Evolutionary conservation across 345 rosid species (phyloP), one percentile per base, ranked within the genome.

Genomic region (Boechera retrofracta): DNA sequence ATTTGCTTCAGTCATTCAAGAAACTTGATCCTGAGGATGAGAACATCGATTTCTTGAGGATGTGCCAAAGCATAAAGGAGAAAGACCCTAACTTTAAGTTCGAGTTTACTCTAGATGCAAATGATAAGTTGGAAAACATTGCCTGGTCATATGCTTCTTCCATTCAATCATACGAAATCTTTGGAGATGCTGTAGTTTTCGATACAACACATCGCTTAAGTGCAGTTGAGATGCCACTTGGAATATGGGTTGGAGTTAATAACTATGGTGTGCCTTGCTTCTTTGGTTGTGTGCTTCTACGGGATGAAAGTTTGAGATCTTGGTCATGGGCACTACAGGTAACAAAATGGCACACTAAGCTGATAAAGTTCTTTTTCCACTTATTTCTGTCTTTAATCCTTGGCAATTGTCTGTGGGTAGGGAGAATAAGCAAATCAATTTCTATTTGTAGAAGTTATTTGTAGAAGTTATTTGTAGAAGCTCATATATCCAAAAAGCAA

Each of bases 231-330:
- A 85, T 94, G 96, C 98, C 98, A n/a, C 91, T 94, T 71, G 97
- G 97, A 67, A 85, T 94, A 83, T 94, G 96, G 97, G 85, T 92
- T 71, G 98, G 98, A 66, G 78, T 94, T 77, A 92, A 94, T 67
- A 94, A 92, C 71, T 94, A 92, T 63, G 97, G 98, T 29, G 91
- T 90, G 88, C 98, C 97, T 73, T 94, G 97, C 85, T 94, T 94
- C 90, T 94, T 94, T 55, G 90, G 97, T n/a, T 94, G 97, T 69
- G 90, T 86, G 61, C 91, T 94, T 72, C 78, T 92, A 77, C 87
- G 89, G 10, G 97, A 92, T 74, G 97, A 94, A 81, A 94, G 78
- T 76, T 78, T 80, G 72, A 87, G 92, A 77, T 89, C 98, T 0
- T 80, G 89, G 60, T 92, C 97, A 18, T 94, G 98, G 98, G 97